A percentile compares a stretch with the other conserved stretches of the same genome.
These are phyloP conservation scores for Candida adriatica DNA, from an alignment of 805 yeast genomes.

Conservation along the genomic window DNA sequence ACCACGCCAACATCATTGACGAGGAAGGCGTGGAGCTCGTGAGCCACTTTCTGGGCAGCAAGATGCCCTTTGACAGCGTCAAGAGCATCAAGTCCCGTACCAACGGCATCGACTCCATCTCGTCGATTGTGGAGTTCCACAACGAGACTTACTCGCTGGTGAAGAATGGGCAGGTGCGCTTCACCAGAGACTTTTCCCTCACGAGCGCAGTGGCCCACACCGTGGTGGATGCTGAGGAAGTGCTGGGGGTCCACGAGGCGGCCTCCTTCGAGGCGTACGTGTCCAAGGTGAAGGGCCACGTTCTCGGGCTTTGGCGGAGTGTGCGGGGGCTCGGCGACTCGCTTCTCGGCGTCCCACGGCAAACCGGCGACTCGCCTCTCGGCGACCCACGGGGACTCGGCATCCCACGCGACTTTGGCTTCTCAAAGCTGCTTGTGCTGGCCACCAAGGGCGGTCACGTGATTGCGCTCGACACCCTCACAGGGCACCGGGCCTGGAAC, in stretches of 20 bases:
- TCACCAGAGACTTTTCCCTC: constrained; percentile 41
- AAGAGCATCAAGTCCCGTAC: constrained; percentile 4
- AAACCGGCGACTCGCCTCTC: constrained; percentile 2
- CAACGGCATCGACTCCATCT: constrained; percentile 12
- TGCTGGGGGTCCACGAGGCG: constrained; percentile 18
- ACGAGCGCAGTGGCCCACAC: constrained; percentile 30
- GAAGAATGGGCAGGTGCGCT: constrained; percentile 17
- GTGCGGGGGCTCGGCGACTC: constrained; percentile 10
- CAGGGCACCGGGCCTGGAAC: constrained; percentile 36
- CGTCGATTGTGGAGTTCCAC: constrained; percentile 9
- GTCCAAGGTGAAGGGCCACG: constrained; percentile 27
- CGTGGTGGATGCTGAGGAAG: constrained; percentile 23
- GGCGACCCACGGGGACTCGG: constrained; percentile 8
- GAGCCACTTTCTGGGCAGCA: constrained; percentile 14
- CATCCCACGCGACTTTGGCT: constrained; percentile 46
- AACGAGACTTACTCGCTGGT: constrained; percentile 9
- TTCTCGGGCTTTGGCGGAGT: constrained; percentile 9
- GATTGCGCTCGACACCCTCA: constrained; percentile 35
- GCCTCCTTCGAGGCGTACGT: constrained; percentile 28
- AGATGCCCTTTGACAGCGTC: constrained; percentile 10
- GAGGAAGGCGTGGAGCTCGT: constrained; percentile 21
- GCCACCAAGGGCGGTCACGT: constrained; percentile 35
- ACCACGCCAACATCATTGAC: constrained; percentile 18
- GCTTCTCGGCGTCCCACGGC: too few relatives aligned
- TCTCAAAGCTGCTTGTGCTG: constrained; percentile 35